Base-by-base conservation (phyloP, 2,329 filamentous ascomycete species). In the Alternaria tenuissima region DNA sequence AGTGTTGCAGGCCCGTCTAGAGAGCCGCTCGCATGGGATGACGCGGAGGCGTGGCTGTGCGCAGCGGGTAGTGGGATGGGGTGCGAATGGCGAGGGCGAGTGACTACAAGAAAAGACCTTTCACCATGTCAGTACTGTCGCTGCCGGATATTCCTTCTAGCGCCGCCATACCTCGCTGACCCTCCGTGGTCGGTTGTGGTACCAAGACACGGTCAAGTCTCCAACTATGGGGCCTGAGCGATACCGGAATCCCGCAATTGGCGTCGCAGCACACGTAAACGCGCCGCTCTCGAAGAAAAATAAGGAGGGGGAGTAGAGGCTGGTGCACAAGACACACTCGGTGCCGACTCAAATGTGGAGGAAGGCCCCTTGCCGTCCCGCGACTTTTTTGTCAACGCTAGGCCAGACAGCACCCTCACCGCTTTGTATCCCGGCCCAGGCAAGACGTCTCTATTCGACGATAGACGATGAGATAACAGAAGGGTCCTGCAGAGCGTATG, bases 41-140 rank as follows among this genome's bases (percentile, higher is more conserved):
- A 70, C 67, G 69, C 64, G 63, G 64, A 59, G 18, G 30, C n/a
- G 67, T 62, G 67, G 67, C 68, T 63, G 61, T 64, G 63, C 56
- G 56, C 30, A 18, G 56, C 28, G 28, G 47, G 16, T 11, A 2
- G 24, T 16, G 18, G 36, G 43, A 47, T 36, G 42, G 51, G 20
- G 28, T 12, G 51, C 36, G 24, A 36, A 36, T 42, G 18, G 20
- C 51, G 11, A 28, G 38, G 24, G 24, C 24, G 24, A 9, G 20
- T 16, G 52, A 22, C 26, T 46, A 5, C 14, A 38, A 3, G 6
- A 24, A 20, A 22, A 24, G 34, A 14, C 18, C 42, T 38, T 53
- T 18, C n/a, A 11, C 18, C 11, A 28, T 55, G 59, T 52, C 47
- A 57, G 59, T 52, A 26, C 24, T 36, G 11, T 49, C 30, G 32